Evolutionary conservation across 768 basidiomycete genomes (phyloP).

Genomic region (Auriscalpium vulgare): DNA sequence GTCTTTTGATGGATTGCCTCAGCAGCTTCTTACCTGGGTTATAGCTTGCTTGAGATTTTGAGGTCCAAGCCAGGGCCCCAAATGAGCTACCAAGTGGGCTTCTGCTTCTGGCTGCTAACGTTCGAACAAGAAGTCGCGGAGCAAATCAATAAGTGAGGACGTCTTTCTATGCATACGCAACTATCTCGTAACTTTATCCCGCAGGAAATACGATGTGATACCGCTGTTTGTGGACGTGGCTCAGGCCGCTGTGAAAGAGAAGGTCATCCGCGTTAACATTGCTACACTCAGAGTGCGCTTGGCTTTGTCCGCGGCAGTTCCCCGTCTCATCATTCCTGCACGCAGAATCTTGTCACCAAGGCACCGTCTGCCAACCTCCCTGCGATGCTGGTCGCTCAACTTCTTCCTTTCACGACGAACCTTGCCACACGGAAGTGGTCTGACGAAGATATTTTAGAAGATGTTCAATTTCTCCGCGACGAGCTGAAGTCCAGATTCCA

Average conservation of each 20-base stretch:
- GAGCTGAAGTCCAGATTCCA: conserved; percentile 83
- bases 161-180: not conserved
- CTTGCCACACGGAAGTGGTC: conserved; percentile 82
- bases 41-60: conserved; percentile 76
- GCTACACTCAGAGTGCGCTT: conserved; percentile 76
- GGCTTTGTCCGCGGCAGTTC: too few species aligned
- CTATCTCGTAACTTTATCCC: not conserved
- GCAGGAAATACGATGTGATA: conserved; percentile 83
- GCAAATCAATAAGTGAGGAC: conserved; percentile 73
- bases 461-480: conserved; percentile 79
- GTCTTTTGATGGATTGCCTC: conserved; percentile 6
- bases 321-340: not conserved
- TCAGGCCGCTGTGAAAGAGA: conserved; percentile 90
- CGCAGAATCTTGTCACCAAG: conserved; percentile 81
- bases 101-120: conserved; percentile 90
- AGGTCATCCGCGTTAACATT: conserved; percentile 88
- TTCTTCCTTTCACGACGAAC: conserved; percentile 83
- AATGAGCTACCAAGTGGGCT: conserved; percentile 90
- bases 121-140: conserved; percentile 84
- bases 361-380: conserved; percentile 86
- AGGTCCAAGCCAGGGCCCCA: conserved; percentile 80
- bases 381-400: conserved; percentile 82
- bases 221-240: conserved; percentile 79
- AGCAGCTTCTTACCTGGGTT: too few species aligned
- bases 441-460: conserved; percentile 92